Percentiles rank a stretch among this genome's conserved stretches.
These are phyloP conservation scores for Omphalea diandra DNA, from an alignment of 441 rosid genomes.

Conservation along the genomic window DNA sequence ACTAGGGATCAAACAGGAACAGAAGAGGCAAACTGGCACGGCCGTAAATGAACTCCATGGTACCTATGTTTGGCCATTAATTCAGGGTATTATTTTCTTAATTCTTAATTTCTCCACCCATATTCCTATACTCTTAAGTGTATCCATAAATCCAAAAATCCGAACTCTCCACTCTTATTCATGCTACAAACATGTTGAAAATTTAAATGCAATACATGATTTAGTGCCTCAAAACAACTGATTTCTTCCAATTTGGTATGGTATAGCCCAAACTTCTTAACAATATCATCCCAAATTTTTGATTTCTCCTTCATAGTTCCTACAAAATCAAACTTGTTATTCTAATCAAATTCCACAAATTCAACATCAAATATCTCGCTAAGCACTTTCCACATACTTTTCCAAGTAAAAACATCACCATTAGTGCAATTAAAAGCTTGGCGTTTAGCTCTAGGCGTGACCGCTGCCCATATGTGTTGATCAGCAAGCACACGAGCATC, in stretches of 20 bases:
- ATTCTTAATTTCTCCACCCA: slow-evolving; percentile 32
- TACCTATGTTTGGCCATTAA: too few species aligned
- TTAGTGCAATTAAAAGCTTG: slow-evolving; percentile 38
- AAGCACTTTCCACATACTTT: slow-evolving; percentile 29
- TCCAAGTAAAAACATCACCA: slow-evolving; percentile 35
- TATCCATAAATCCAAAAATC: slow-evolving; percentile 29
- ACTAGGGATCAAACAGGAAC: too few species aligned
- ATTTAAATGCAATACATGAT: slow-evolving; percentile 9
- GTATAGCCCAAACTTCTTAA: slow-evolving; percentile 28
- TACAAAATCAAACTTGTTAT: slow-evolving; percentile 21
- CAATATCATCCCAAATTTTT: slow-evolving; percentile 37
- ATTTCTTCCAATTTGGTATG: slow-evolving; percentile 38
- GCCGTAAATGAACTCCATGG: too few species aligned
- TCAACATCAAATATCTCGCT: slow-evolving; percentile 24
- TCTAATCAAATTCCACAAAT: slow-evolving; percentile 28
- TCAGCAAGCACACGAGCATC: slow-evolving; percentile 33
- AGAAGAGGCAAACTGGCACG: too few species aligned
- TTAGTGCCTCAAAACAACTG: slow-evolving; percentile 26
- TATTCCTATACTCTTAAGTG: slow-evolving; percentile 19
- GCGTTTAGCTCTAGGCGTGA: slow-evolving; percentile 12
- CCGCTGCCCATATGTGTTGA: slow-evolving; percentile 40
- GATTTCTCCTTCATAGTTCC: slow-evolving; percentile 26
- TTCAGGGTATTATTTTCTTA: slow-evolving; percentile 35
- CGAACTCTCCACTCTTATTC: slow-evolving; percentile 42
- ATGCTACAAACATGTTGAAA: slow-evolving; percentile 39